These are phyloP conservation scores for Lachancea waltii DNA, from an alignment of 805 yeast species.

Conservation along the genomic window DNA sequence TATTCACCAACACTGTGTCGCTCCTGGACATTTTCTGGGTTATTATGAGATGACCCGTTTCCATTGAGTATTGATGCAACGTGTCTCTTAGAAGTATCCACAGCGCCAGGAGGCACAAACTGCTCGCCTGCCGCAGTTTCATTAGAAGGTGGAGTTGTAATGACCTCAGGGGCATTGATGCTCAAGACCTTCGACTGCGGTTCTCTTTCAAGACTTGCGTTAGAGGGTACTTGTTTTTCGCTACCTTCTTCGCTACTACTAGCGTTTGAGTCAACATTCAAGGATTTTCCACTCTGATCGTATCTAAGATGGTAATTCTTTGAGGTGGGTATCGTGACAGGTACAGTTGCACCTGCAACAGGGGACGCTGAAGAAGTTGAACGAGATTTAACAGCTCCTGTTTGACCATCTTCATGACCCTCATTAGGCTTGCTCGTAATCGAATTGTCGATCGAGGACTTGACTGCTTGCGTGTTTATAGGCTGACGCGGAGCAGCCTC, in stretches of 20 bases:
- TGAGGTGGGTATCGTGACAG: constrained; percentile 31
- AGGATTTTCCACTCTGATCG: neutral
- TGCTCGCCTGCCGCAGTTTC: constrained; percentile 2
- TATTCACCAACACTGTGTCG: neutral
- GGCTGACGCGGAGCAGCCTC: constrained; percentile 1
- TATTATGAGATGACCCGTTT: neutral
- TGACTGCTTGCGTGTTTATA: neutral
- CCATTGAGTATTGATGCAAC: constrained; percentile 4
- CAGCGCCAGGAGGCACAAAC: constrained; percentile 4
- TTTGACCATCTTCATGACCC: neutral
- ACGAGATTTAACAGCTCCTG: too few species aligned
- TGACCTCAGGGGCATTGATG: neutral
- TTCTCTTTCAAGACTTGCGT: too few species aligned
- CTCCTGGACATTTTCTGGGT: neutral
- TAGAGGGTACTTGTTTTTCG: too few species aligned
- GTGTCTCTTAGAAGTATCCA: constrained; percentile 5
- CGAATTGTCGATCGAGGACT: neutral
- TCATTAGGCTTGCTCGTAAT: neutral
- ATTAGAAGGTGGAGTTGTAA: constrained; percentile 2
- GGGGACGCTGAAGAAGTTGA: constrained; percentile 10
- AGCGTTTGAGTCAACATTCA: neutral
- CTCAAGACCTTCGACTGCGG: too few species aligned
- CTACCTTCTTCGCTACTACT: neutral
- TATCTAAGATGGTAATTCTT: constrained; percentile 22
- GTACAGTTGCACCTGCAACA: constrained; percentile 32